A percentile compares a stretch with the other conserved stretches of the same genome.
phyloP scores from a whole-genome alignment of 345 rosid species.

The Excoecaria agallocha region DNA sequence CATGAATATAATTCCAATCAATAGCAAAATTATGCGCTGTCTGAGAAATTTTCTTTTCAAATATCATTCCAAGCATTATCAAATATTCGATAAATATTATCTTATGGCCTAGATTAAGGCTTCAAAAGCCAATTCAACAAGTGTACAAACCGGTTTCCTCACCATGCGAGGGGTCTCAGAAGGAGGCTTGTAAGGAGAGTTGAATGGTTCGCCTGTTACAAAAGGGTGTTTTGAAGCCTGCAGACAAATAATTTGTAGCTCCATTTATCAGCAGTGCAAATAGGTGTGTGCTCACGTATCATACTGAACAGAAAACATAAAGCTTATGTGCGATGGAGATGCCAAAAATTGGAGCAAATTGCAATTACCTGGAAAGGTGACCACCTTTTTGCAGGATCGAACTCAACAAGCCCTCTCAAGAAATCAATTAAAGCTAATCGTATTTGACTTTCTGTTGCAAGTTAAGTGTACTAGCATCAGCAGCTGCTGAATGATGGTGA shows the following conservation, averaged over 20 bases:
- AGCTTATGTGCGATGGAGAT: constrained; percentile 15
- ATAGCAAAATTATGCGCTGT: neutral
- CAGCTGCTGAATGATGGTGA: constrained; percentile 19
- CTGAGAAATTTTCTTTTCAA: neutral
- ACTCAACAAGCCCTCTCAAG: constrained; percentile 95
- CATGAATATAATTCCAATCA: constrained; percentile 8
- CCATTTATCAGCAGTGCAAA: constrained; percentile 1
- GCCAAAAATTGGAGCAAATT: constrained; percentile 14
- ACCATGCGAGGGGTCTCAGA: constrained; percentile 85
- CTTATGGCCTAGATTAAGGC: neutral
- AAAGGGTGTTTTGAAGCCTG: constrained; percentile 99
- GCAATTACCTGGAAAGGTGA: constrained; percentile 88
- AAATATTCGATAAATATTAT: constrained; percentile 1
- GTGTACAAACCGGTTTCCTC: constrained; percentile 23
- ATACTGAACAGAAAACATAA: constrained; percentile 3
- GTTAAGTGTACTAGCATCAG: constrained; percentile 23
- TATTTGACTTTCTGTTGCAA: constrained; percentile 65
- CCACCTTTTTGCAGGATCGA: constrained; percentile 99
- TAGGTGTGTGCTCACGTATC: neutral
- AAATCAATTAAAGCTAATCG: constrained; percentile 95
- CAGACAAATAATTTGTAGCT: constrained; percentile 23
- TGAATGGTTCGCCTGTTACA: constrained; percentile 97
- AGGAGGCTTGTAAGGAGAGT: constrained; percentile 81
- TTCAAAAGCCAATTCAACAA: constrained; percentile 8
- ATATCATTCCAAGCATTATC: neutral